Base-by-base conservation (phyloP, 2,329 filamentous ascomycete genomes). In the Sporothrix curviconia region DNA sequence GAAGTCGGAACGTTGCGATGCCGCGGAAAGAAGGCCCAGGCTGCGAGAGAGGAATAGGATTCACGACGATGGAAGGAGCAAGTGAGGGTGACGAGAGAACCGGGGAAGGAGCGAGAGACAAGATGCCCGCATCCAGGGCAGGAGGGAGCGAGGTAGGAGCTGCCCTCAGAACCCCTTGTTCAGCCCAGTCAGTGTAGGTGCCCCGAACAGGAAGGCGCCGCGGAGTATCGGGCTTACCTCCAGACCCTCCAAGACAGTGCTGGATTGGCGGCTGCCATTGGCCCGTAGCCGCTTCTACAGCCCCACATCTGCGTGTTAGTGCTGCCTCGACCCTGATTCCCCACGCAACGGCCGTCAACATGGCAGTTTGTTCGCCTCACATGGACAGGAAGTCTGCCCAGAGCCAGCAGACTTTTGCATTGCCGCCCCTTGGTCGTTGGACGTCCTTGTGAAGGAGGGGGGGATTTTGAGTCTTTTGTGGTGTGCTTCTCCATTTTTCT, bases 271-370 rank as follows among this genome's bases (percentile, higher is more conserved):
- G 15, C 14, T 40, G 22, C 37, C 32, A 52, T 52, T 52, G 49
- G 49, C 34, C 25, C 22, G 4, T n/a, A 4, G 1, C 6, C 1
- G 11, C 17, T 8, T 7, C 3, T 37, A n/a, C 30, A 22, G 12
- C 49, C 28, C 49, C 49, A 52, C 24, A n/a, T n/a, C 34, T 6
- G 49, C 36, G 49, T 52, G 49, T 52, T 52, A 52, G 49, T 52
- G n/a, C 47, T 30, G 30, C 7, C n/a, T 37, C 4, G 30, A 36
- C 47, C 44, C 47, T 8, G 7, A 8, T 22, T 37, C 47, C 25
- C 47, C 47, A 50, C 47, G 34, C 32, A 15, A 28, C 5, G 22
- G n/a, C 17, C 11, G 7, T 46, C 25, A 12, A 11, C 22, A 25
- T 17, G n/a, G 30, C 30, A n/a, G 19, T 43, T 24, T 43, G 40